Evolutionary conservation across 805 yeast species (phyloP), one percentile per base, ranked within the genome.

Genomic region (Pichia californica): DNA sequence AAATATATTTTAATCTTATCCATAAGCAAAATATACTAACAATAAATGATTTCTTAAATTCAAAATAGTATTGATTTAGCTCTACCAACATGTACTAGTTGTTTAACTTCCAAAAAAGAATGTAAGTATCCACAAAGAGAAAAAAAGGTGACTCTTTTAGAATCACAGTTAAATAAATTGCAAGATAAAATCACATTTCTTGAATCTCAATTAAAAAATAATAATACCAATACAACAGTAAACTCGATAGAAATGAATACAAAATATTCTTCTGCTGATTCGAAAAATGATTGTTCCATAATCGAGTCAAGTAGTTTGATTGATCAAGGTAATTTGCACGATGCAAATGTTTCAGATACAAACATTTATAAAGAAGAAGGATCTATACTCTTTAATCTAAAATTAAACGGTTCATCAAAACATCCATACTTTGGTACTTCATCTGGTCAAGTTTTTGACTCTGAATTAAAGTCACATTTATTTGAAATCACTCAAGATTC

Each of bases 81-180:
- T 14, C 39, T 41, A 16, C 54, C 54, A 1, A 14, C 44, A 3
- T 54, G 58, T 40, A 38, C 40, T 39, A 51, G 44, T 28, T 54
- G 58, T 37, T 11, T 34, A 6, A 11, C 31, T n/a, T 36, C 51
- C 2, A 45, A 43, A 9, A 44, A 47, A 14, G 47, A 44, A n/a
- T 54, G 58, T 36, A 38, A 27, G 7, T 54, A 54, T 33, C 49
- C 52, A n/a, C 38, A 37, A 31, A 45, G 48, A 32, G 56, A 52
- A 16, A 46, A 53, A n/a, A 52, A 53, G 36, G 50, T 55, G 13
- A 48, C 54, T 3, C 14, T 55, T 4, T 26, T 52, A 31, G 55
- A 53, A 35, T 47, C 53, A 10, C 55, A 53, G 19, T 27, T 51
- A 25, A 40, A 37, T 29, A 46, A 45, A 33, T 32, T 53, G 27